Conservation (phyloP, 768 basidiomycete species). For the Rhodotorula kratochvilovae region DNA sequence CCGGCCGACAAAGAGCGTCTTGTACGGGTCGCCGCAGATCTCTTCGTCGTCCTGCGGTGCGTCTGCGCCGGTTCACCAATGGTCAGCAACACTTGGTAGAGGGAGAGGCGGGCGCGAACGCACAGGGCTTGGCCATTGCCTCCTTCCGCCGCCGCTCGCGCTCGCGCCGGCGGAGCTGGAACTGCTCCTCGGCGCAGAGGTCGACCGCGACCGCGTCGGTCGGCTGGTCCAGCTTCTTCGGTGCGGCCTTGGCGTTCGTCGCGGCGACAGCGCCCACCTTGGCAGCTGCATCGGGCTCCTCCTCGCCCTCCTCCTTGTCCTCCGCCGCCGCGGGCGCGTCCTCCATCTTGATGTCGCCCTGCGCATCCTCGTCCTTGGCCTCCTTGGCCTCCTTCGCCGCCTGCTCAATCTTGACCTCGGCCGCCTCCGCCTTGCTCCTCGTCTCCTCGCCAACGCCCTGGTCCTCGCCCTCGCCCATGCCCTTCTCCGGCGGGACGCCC, state of each 20-base stretch:
- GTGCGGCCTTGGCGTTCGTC: constrained; percentile 49
- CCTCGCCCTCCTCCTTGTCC: constrained; percentile 35
- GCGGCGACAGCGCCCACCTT: constrained; percentile 47
- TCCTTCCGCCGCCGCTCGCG: constrained; percentile 59
- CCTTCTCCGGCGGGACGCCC: constrained; percentile 16
- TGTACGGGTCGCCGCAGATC: constrained; percentile 94
- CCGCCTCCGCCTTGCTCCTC: not conserved
- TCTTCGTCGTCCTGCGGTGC: constrained; percentile 87
- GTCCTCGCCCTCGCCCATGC: not conserved
- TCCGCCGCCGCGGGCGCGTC: not conserved
- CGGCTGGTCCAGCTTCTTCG: constrained; percentile 50
- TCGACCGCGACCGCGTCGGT: constrained; percentile 5
- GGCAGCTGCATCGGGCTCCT: constrained; percentile 3
- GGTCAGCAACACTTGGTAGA: too few species aligned
- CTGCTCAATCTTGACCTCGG: not conserved
- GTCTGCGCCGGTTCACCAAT: constrained; percentile 62
- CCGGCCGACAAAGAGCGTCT: constrained; percentile 92
- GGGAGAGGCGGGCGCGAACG: not conserved
- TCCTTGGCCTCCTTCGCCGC: not conserved
- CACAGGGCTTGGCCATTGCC: constrained; percentile 63
- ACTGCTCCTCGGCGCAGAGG: constrained; percentile 62
- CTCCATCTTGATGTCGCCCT: not conserved
- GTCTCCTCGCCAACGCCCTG: not conserved
- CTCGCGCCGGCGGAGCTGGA: constrained; percentile 70
- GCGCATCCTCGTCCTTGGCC: not conserved